Evolutionary conservation across 768 basidiomycete species (phyloP).

Genomic region (Dentipellis sp.): DNA sequence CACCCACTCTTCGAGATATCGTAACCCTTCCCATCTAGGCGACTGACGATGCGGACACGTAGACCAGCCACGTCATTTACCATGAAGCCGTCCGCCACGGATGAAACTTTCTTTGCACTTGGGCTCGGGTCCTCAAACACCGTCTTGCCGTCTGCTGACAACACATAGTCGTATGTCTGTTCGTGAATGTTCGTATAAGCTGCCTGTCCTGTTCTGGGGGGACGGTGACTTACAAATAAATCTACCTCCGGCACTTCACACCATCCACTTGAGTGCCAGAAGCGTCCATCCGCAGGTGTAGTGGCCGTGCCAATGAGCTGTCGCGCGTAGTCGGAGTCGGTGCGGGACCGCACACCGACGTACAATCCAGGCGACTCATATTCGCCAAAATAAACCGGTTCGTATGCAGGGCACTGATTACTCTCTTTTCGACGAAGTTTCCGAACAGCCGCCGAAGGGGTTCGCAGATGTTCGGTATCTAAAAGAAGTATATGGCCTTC

Average conservation of each 20-base stretch:
- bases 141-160: slow-evolving; percentile 48
- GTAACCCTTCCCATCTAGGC: slow-evolving; percentile 79
- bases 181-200: no score
- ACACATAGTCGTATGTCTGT: slow-evolving; percentile 76
- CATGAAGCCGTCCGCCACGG: slow-evolving; percentile 60
- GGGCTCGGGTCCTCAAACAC: slow-evolving; percentile 67
- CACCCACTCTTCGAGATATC: slow-evolving; percentile 73
- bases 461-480: slow-evolving; percentile 41
- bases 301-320: slow-evolving; percentile 49
- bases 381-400: slow-evolving; percentile 28
- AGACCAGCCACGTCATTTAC: slow-evolving; percentile 74
- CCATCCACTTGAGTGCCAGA: slow-evolving; percentile 67
- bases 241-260: slow-evolving; percentile 65
- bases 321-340: slow-evolving; percentile 77
- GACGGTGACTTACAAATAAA: slow-evolving; percentile 45
- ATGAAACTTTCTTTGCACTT: slow-evolving; percentile 50
- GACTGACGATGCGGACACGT: slow-evolving; percentile 65
- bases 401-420: slow-evolving; percentile 70
- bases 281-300: slow-evolving; percentile 37
- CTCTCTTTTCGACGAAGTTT: slow-evolving; percentile 53
- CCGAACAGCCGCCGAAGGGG: slow-evolving; percentile 48
- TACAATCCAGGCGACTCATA: slow-evolving; percentile 37
- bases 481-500: slow-evolving; percentile 87
- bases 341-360: slow-evolving; percentile 60
- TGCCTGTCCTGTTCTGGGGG: no score